phyloP scores from a whole-genome alignment of 306 rosid species.

The Urtica urens region DNA sequence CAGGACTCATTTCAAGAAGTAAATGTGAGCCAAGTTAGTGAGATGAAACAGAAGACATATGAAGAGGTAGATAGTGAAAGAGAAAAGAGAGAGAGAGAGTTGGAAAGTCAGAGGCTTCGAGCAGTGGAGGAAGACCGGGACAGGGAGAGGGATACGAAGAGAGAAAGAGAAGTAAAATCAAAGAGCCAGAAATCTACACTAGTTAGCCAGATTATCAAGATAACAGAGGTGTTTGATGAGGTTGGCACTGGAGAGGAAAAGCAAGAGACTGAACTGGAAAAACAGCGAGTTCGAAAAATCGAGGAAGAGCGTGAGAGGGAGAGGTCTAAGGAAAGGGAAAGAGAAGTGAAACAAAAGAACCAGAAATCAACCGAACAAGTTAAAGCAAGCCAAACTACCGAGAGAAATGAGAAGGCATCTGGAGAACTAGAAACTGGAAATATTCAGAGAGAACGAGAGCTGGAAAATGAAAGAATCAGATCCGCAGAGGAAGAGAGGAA shows the following conservation, averaged over 20 bases:
- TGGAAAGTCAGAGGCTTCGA: slow-evolving; percentile 54
- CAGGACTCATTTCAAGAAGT: slow-evolving; percentile 28
- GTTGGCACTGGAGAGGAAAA: not conserved
- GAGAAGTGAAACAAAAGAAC: slow-evolving; percentile 12
- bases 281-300: slow-evolving; percentile 49
- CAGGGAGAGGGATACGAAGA: slow-evolving; percentile 92
- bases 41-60: slow-evolving; percentile 35
- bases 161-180: slow-evolving; percentile 36
- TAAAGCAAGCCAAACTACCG: too few relatives aligned
- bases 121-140: slow-evolving; percentile 76
- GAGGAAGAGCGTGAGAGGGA: slow-evolving; percentile 92
- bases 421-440: not conserved
- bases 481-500: not conserved
- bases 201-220: too few relatives aligned
- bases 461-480: not conserved
- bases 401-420: too few relatives aligned
- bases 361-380: not conserved
- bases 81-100: slow-evolving; percentile 41
- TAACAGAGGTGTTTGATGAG: too few relatives aligned
- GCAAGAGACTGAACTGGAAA: slow-evolving; percentile 2
- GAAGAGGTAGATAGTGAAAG: slow-evolving; percentile 45
- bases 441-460: not conserved
- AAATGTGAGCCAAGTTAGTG: slow-evolving; percentile 29
- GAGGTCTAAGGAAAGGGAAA: slow-evolving; percentile 85
- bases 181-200: not conserved